Evolutionary conservation across 2,329 filamentous ascomycete species (phyloP).

Genomic region (Trichoderma koningii): DNA sequence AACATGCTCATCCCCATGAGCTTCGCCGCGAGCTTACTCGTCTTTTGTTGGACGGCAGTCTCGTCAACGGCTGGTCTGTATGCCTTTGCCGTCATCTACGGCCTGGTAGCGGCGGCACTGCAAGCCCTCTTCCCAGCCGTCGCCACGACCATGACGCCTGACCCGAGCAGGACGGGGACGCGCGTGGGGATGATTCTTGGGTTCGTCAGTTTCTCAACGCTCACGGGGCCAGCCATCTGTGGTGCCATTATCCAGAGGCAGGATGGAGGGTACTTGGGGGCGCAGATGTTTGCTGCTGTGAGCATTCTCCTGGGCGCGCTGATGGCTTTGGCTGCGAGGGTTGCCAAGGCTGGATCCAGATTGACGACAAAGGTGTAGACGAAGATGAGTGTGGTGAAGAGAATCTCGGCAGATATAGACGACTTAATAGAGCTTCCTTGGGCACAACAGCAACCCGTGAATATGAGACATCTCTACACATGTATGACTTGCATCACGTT

Average conservation of each 20-base stretch:
- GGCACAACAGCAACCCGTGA: no score
- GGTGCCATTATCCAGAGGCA: conserved; percentile 4
- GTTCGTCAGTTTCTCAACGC: conserved; percentile 1
- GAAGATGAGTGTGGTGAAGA: neutral
- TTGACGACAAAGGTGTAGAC: neutral
- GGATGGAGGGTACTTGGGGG: neutral
- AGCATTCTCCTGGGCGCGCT: neutral
- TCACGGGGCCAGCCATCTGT: neutral
- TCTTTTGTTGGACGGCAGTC: conserved; percentile 12
- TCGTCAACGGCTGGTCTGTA: neutral
- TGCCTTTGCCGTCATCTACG: conserved; percentile 13
- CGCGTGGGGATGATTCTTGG: conserved; percentile 6
- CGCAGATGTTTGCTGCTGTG: conserved; percentile 6
- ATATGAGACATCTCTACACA: no score
- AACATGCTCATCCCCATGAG: conserved; percentile 17
- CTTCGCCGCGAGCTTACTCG: conserved; percentile 11
- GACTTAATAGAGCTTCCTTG: no score
- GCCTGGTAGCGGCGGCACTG: neutral
- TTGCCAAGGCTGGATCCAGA: neutral
- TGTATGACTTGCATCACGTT: no score
- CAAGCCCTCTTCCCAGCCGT: conserved; percentile 5
- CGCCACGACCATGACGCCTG: conserved; percentile 7
- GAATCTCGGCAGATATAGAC: no score
- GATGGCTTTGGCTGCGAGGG: conserved; percentile 1
- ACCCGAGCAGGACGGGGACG: conserved; percentile 1